These are phyloP conservation scores for Amanita fuliginea DNA, from an alignment of 768 basidiomycete genomes.

Conservation along the genomic window DNA sequence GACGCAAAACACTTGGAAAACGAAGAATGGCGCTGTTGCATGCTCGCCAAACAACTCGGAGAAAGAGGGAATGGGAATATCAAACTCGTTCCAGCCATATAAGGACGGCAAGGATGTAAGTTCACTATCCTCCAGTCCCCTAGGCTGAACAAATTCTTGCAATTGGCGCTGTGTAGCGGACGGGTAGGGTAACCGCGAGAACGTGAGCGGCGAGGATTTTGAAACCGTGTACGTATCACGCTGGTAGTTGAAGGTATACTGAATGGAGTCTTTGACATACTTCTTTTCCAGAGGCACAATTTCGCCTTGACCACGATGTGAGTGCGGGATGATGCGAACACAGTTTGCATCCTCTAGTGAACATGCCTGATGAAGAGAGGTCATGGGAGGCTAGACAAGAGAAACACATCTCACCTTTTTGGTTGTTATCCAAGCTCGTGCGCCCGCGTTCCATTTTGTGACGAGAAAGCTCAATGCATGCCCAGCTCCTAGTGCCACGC, in stretches of 20 bases:
- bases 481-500: conserved; percentile 70
- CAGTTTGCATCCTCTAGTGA: conserved; percentile 67
- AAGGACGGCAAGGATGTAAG: conserved; percentile 45
- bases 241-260: conserved; percentile 90
- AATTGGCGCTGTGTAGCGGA: conserved; percentile 62
- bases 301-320: conserved; percentile 81
- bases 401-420: conserved; percentile 36
- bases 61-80: conserved; percentile 95
- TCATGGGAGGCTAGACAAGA: neutral
- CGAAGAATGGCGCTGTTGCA: conserved; percentile 98
- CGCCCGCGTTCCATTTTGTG: conserved; percentile 80
- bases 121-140: conserved; percentile 38
- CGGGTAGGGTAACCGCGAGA: conserved; percentile 82
- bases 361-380: conserved; percentile 28
- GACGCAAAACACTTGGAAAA: conserved; percentile 97
- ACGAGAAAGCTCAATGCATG: conserved; percentile 90
- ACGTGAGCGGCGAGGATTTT: conserved; percentile 43
- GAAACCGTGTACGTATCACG: conserved; percentile 82
- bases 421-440: conserved; percentile 74
- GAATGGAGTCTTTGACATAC: conserved; percentile 37
- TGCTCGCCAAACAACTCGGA: conserved; percentile 88
- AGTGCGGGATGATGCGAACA: conserved; percentile 70
- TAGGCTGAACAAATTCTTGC: conserved; percentile 47
- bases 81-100: conserved; percentile 91
- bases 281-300: conserved; percentile 72